Evolutionary conservation across 495 filamentous ascomycete genomes (phyloP), one percentile per base, ranked within the genome.

Genomic region (Hypoxylon cercidicola): DNA sequence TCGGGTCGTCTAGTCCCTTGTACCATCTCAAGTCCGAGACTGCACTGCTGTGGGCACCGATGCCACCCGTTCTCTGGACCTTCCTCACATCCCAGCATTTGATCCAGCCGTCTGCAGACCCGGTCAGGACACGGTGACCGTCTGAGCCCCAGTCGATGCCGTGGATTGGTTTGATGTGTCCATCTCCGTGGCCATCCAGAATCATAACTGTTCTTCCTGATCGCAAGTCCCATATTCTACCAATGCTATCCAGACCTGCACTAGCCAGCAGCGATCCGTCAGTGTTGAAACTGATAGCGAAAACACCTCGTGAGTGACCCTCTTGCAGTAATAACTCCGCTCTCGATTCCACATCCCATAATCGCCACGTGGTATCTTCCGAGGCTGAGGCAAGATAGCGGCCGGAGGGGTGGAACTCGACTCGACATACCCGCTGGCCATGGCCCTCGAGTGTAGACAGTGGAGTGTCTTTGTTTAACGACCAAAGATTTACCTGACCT

Each of bases 61-160:
- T 90, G 0, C 88, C 89, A 9, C 90, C 94, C 0, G 84, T 87
- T 59, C 89, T 88, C 64, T 88, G 86, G 45, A 97, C 93, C 72
- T 93, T 92, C 2, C 95, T 87, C 45, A 98, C 80, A 73, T 99
- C 95, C 95, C 95, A 99, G 78, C 93, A 96, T 74, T 97, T 98
- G 55, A 95, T 88, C 85, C 93, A 97, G 4, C 94, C 95, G 71
- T 99, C 95, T 1, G 87, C 93, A n/a, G 91, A 93, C 1, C 93
- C 93, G 6, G 92, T 90, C 5, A 97, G 80, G 13, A 97, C 87
- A 7, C 95, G 87, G 72, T 96, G 89, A 1, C 93, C 93, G 69
- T 99, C 96, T 0, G 88, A 83, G 47, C 90, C 88, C 95, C 95
- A 99, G 72, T 97, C 93, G 13, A 97, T 77, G 1, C 87, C 93